Conservation (phyloP, 1,284 basidiomycete species). For the Wallemia mellicola region DNA sequence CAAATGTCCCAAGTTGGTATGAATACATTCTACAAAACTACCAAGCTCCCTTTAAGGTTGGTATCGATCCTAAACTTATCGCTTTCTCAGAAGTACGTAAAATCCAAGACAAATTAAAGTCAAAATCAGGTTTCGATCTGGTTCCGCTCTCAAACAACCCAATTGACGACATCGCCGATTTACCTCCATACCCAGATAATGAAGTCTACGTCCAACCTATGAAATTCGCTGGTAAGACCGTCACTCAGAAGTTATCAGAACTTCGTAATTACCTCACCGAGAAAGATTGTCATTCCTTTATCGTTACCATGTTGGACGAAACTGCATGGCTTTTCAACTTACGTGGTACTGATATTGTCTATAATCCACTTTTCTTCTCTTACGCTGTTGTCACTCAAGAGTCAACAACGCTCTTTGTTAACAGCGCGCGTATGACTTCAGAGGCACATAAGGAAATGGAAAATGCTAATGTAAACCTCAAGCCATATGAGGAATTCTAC, state of each 20-base stretch:
- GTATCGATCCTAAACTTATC: conserved; percentile 51
- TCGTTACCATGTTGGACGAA: conserved; percentile 59
- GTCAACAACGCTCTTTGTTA: conserved; percentile 39
- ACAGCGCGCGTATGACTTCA: conserved; percentile 30
- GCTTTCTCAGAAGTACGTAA: conserved; percentile 22
- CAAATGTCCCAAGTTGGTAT: not conserved
- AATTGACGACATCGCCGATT: conserved; percentile 15
- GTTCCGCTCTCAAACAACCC: conserved; percentile 1
- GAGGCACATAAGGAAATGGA: conserved; percentile 27
- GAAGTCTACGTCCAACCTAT: conserved; percentile 37
- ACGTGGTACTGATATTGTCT: conserved; percentile 71
- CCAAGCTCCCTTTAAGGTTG: conserved; percentile 21
- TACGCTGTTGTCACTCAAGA: conserved; percentile 52
- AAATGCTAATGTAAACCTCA: conserved; percentile 29
- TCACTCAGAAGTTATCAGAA: conserved; percentile 32
- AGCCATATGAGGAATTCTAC: conserved; percentile 40
- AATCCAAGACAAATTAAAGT: conserved; percentile 11
- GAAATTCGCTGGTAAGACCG: conserved; percentile 36
- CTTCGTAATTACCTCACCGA: conserved; percentile 34
- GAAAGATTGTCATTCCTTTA: conserved; percentile 33
- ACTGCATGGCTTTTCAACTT: conserved; percentile 85
- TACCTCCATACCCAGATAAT: conserved; percentile 39
- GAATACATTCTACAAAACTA: not conserved
- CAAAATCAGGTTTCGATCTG: conserved; percentile 4
- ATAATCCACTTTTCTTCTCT: conserved; percentile 79